Conservation (phyloP, 2,329 filamentous ascomycete species). For the Pestalotiopsis sp. region DNA sequence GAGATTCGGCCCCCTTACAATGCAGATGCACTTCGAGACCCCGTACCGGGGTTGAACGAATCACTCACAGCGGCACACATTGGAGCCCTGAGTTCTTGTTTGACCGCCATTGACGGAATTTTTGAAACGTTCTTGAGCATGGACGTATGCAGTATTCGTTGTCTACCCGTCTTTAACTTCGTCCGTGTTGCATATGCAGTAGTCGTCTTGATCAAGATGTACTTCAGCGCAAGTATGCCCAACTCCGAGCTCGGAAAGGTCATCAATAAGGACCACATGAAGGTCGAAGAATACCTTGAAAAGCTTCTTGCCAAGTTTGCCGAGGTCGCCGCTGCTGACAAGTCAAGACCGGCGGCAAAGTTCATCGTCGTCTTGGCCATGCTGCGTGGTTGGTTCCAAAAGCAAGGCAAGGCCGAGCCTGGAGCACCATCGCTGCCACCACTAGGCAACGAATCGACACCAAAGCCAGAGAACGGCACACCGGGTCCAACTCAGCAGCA, state of each 20-base stretch:
- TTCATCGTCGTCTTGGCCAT: slow-evolving; percentile 73
- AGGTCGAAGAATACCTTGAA: slow-evolving; percentile 68
- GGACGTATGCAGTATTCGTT: slow-evolving; percentile 60
- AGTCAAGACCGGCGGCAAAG: slow-evolving; percentile 68
- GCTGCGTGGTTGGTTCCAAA: slow-evolving; percentile 70
- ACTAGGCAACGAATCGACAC: slow-evolving; percentile 1
- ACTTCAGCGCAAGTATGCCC: slow-evolving; percentile 66
- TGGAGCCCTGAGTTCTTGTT: slow-evolving; percentile 67
- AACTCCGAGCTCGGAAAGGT: slow-evolving; percentile 70
- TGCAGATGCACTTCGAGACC: slow-evolving; percentile 46
- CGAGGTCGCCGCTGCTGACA: slow-evolving; percentile 63
- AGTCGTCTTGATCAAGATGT: slow-evolving; percentile 75
- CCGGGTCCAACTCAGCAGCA: background rate
- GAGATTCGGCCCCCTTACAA: slow-evolving; percentile 53
- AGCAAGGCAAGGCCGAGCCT: slow-evolving; percentile 41
- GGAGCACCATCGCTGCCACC: slow-evolving; percentile 14
- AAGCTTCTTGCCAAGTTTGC: slow-evolving; percentile 70
- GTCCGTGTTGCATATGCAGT: slow-evolving; percentile 73
- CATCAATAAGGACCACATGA: slow-evolving; percentile 69
- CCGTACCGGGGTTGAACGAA: slow-evolving; percentile 41
- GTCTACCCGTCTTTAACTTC: slow-evolving; percentile 70
- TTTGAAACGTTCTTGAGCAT: slow-evolving; percentile 68
- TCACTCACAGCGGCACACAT: slow-evolving; percentile 61
- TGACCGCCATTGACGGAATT: slow-evolving; percentile 67
- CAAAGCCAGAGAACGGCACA: slow-evolving; percentile 16